Base-by-base conservation (phyloP, 2,329 filamentous ascomycete genomes). In the Thelonectria blattea region DNA sequence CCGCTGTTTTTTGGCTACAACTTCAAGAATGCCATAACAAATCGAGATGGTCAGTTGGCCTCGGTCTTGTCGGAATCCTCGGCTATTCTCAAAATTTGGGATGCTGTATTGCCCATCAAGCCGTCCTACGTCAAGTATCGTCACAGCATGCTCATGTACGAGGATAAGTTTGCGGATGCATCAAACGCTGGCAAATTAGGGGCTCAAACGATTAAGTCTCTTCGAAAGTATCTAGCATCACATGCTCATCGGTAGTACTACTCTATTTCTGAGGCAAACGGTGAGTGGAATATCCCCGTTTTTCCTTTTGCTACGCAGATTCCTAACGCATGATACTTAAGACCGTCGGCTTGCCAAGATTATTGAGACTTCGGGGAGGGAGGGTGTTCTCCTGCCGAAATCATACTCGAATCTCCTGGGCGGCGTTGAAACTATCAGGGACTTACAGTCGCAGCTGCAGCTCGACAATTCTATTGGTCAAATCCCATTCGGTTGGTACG, bases 1-100 rank as follows among this genome's bases (percentile, higher is more conserved):
- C 56, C 24, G 3, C 55, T 67, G 30, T 56, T 27, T 22, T 67
- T 56, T 45, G 60, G 62, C 9, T 67, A 65, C 30, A 65, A 63
- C n/a, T 56, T 66, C 15, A 2, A 47, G 3, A 20, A 18, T 10
- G 52, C 15, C 2, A 42, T 3, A 3, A 48, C 51, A 4, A 58
- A 64, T 20, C n/a, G 52, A 8, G 47, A 56, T 5, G 45, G 49
- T 22, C 52, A 52, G 7, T 48, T 49, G 22, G 22, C 6, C 3
- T 24, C 22, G 22, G 22, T 24, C 22, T 24, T 24, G 6, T 24
- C 22, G 4, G 58, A 64, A 48, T 51, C n/a, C 12, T 20, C 9
- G 10, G 52, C 42, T 4, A 59, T 67, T 15, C 41, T 65, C 12
- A n/a, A 51, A 4, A 64, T 68, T 14, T 67, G 63, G 65, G 48